phyloP scores from a whole-genome alignment of 164 flowering plant genomes.

The Chimonanthus praecox region DNA sequence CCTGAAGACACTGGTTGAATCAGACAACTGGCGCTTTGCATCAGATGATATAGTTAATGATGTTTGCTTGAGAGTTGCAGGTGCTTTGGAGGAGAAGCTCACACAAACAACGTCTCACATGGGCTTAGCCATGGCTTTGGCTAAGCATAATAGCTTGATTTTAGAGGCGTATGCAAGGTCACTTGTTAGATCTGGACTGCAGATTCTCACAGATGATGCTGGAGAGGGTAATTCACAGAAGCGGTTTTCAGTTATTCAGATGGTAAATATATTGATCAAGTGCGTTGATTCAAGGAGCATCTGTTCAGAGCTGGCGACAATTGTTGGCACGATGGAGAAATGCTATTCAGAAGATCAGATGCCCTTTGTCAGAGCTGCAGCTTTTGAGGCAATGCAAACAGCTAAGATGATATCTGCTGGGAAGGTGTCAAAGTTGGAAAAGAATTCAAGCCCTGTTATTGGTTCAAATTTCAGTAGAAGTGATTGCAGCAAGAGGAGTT shows the following conservation, averaged over 20 bases:
- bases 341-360: conserved; percentile 51
- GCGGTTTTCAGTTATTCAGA: conserved; percentile 69
- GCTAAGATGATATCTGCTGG: conserved; percentile 46
- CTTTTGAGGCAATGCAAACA: conserved; percentile 75
- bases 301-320: conserved; percentile 55
- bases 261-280: conserved; percentile 82
- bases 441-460: conserved; percentile 29
- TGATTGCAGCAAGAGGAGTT: conserved; percentile 5
- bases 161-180: conserved; percentile 86
- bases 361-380: conserved; percentile 81
- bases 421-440: conserved; percentile 36
- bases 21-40: conserved; percentile 91
- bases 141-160: conserved; percentile 53
- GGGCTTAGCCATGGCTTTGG: conserved; percentile 78
- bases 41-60: conserved; percentile 76
- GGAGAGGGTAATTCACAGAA: conserved; percentile 73
- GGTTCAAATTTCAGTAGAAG: conserved; percentile 51
- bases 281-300: conserved; percentile 70
- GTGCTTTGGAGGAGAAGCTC: conserved; percentile 70
- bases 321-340: conserved; percentile 71
- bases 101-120: conserved; percentile 74
- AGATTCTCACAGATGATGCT: conserved; percentile 50
- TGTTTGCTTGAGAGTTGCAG: conserved; percentile 75
- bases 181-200: conserved; percentile 57
- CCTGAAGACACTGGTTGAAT: conserved; percentile 79